These are phyloP conservation scores for Ochromonas danica DNA, from an alignment of 108 stramenopile species.

Conservation along the genomic window DNA sequence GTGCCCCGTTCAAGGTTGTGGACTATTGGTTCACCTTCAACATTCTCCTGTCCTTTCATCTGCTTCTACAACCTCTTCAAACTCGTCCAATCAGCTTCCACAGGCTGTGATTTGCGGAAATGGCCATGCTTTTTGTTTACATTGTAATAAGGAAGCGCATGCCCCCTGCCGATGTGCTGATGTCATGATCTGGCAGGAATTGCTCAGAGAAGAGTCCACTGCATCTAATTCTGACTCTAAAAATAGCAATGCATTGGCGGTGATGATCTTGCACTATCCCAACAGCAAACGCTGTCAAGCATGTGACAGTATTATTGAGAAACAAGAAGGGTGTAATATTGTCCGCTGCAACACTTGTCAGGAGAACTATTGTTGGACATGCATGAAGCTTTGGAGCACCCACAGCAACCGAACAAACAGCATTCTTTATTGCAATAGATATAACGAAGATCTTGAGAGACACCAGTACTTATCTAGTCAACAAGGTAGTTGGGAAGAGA, in stretches of 20 bases:
- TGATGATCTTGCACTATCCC: neutral
- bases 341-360: neutral
- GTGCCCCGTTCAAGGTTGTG: neutral
- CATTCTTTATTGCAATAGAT: neutral
- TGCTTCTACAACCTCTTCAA: neutral
- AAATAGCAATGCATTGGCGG: neutral
- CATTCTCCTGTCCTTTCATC: neutral
- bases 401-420: neutral
- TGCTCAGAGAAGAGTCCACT: neutral
- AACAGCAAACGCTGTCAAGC: neutral
- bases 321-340: neutral
- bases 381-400: neutral
- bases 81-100: neutral
- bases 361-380: neutral
- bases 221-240: neutral
- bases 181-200: neutral
- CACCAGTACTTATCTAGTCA: too few species aligned
- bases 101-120: neutral
- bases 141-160: neutral
- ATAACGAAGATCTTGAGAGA: neutral
- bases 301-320: neutral
- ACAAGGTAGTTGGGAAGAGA: too few species aligned
- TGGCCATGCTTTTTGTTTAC: neutral
- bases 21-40: slow-evolving; percentile 1
- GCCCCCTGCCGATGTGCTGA: neutral